These are phyloP conservation scores for Acorus gramineus DNA, from an alignment of 106 monocot species.

Conservation along the genomic window DNA sequence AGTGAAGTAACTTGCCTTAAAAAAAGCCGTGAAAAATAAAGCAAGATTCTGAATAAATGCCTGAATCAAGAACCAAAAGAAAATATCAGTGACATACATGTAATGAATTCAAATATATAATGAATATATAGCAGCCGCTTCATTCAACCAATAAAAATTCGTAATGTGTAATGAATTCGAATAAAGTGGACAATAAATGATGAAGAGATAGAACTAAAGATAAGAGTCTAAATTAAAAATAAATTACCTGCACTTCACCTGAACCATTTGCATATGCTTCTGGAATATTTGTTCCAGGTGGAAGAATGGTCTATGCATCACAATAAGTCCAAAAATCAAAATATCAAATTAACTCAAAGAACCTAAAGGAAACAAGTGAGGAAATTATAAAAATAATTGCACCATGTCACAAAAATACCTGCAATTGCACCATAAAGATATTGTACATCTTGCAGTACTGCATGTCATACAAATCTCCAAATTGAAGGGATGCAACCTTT, in stretches of 20 bases:
- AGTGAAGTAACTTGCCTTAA: constrained; percentile 45
- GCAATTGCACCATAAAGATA: constrained; percentile 86
- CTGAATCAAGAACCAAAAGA: constrained; percentile 22
- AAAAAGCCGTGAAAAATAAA: constrained; percentile 89
- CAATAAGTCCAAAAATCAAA: too few species aligned
- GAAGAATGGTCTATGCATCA: constrained; percentile 58
- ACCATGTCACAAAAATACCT: constrained; percentile 29
- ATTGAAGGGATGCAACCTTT: constrained; percentile 93
- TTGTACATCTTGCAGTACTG: constrained; percentile 93
- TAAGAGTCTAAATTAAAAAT: too few species aligned
- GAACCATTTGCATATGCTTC: constrained; percentile 98
- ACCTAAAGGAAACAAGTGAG: not conserved
- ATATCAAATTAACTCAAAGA: too few species aligned
- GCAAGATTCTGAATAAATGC: constrained; percentile 98
- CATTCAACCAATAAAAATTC: too few species aligned
- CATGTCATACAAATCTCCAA: constrained; percentile 92
- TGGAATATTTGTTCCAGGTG: constrained; percentile 85
- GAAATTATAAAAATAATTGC: not conserved
- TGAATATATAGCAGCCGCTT: too few species aligned
- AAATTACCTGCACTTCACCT: constrained; percentile 76
- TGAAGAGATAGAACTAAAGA: too few species aligned
- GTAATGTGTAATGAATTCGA: too few species aligned
- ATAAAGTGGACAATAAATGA: too few species aligned
- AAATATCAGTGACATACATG: not conserved
- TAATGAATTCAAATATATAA: too few species aligned